Evolutionary conservation across 768 basidiomycete genomes (phyloP), one percentile per base, ranked within the genome.

Genomic region (Mycena albidolilacea): DNA sequence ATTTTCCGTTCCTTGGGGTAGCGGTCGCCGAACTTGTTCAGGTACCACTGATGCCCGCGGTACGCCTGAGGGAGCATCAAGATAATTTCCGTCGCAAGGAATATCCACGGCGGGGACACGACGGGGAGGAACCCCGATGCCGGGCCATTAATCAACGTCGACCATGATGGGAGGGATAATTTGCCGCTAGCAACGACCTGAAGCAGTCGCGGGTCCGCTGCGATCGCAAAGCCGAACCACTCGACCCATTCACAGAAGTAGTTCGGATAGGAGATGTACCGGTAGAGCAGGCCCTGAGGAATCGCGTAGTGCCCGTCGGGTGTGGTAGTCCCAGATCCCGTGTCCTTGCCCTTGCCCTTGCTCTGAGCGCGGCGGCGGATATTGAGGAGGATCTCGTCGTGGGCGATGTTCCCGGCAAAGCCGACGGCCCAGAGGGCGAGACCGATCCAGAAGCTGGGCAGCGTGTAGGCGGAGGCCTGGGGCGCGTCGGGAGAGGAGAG

Each of bases 171-270:
- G 9, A 64, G 82, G 79, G 58, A 78, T 70, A 78, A 64, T 21
- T 71, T 59, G 66, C 21, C 61, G 44, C 64, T 43, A 46, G 77
- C 38, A 23, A 70, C 48, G n/a, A 38, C 69, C 59, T 41, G n/a
- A 68, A 66, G n/a, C 23, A 64, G 23, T 64, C 67, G 66, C 0
- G 92, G 90, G 7, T 89, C 84, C 5, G 94, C 89, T 7, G 95
- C 94, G 48, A 98, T 80, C 1, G 95, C 93, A 80, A 93, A 98
- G 9, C 94, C 96, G 11, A 90, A 75, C 97, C 97, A 99, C 82
- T 99, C 97, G 67, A 93, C 70, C 97, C 97, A 99, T 80, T 98
- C 97, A 82, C 93, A 96, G 21, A 96, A 84, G 83, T 98, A 99
- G 81, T 98, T 96, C 11, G 97, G 97, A 83, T 92, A 97, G 7